phyloP scores from a whole-genome alignment of 805 yeast genomes.

The Wickerhamomyces bisporus region DNA sequence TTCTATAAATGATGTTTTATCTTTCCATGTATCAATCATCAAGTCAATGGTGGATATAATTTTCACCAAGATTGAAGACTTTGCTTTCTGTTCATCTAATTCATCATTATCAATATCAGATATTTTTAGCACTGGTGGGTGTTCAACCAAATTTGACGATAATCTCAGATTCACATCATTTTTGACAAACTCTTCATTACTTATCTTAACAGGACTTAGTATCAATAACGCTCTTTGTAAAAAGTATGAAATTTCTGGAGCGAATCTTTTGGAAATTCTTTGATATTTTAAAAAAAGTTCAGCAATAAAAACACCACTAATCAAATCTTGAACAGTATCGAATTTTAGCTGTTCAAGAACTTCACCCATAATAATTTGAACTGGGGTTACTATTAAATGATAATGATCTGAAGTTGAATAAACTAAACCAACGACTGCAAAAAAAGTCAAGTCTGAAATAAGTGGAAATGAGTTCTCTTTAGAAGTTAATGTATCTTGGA shows the following conservation, averaged over 20 bases:
- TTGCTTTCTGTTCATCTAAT: conserved; percentile 25
- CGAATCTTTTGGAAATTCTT: conserved; percentile 67
- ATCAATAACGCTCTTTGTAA: conserved; percentile 47
- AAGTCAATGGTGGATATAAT: conserved; percentile 26
- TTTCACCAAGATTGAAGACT: conserved; percentile 23
- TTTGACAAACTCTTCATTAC: conserved; percentile 7
- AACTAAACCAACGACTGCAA: conserved; percentile 64
- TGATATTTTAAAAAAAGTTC: conserved; percentile 70
- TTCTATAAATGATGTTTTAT: conserved; percentile 56
- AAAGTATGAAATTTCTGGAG: conserved; percentile 72
- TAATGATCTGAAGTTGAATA: conserved; percentile 95
- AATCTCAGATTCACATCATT: conserved; percentile 22
- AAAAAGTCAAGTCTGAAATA: conserved; percentile 58
- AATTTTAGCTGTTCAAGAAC: conserved; percentile 49
- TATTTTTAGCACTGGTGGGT: conserved; percentile 11
- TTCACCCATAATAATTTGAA: conserved; percentile 68
- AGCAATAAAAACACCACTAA: conserved; percentile 61
- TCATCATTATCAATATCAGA: conserved; percentile 17
- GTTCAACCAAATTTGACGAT: conserved; percentile 6
- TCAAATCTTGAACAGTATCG: conserved; percentile 35
- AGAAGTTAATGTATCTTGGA: conserved; percentile 24
- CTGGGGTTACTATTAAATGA: conserved; percentile 86
- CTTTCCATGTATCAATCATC: conserved; percentile 50
- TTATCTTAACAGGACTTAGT: conserved; percentile 33
- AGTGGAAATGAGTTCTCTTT: conserved; percentile 30